Evolutionary conservation across 305 asterid species (phyloP).

Genomic region (Fraxinus angustifolia): DNA sequence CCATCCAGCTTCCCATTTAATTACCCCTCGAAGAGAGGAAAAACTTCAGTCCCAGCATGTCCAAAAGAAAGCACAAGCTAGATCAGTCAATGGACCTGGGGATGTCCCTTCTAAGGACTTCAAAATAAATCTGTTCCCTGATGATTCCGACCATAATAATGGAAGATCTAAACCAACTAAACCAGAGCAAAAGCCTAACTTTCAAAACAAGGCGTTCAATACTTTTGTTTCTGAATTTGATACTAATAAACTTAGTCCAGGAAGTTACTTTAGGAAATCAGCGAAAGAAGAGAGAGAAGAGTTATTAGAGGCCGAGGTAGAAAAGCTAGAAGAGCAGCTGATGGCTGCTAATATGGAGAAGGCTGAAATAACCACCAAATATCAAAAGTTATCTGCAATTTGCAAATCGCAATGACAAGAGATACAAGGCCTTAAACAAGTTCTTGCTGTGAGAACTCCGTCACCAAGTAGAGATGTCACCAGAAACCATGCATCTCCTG

Average conservation of each 20-base stretch:
- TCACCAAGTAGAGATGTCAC: slow-evolving; percentile 53
- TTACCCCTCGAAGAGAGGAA: slow-evolving; percentile 28
- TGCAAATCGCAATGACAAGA: slow-evolving; percentile 88
- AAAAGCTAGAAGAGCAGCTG: slow-evolving; percentile 74
- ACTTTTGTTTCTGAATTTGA: slow-evolving; percentile 73
- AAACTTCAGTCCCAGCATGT: slow-evolving; percentile 4
- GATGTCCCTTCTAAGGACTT: slow-evolving; percentile 38
- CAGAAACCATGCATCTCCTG: slow-evolving; percentile 42
- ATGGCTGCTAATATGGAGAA: slow-evolving; percentile 60
- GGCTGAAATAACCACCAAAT: slow-evolving; percentile 74
- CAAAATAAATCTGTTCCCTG: slow-evolving; percentile 49
- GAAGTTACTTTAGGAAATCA: slow-evolving; percentile 35
- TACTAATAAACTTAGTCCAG: slow-evolving; percentile 39
- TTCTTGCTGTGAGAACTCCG: slow-evolving; percentile 61
- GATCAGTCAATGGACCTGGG: slow-evolving; percentile 30
- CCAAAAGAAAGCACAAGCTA: slow-evolving; percentile 29
- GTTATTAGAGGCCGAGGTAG: slow-evolving; percentile 59
- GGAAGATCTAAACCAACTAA: slow-evolving; percentile 39
- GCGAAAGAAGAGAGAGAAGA: slow-evolving; percentile 40
- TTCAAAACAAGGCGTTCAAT: slow-evolving; percentile 49
- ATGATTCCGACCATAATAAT: slow-evolving; percentile 30
- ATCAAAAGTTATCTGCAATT: slow-evolving; percentile 77
- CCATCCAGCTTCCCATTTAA: not conserved
- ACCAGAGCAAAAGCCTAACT: slow-evolving; percentile 39
- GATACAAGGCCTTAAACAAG: slow-evolving; percentile 80